phyloP scores from a whole-genome alignment of 306 rosid species.

The Fragaria iinumae region DNA sequence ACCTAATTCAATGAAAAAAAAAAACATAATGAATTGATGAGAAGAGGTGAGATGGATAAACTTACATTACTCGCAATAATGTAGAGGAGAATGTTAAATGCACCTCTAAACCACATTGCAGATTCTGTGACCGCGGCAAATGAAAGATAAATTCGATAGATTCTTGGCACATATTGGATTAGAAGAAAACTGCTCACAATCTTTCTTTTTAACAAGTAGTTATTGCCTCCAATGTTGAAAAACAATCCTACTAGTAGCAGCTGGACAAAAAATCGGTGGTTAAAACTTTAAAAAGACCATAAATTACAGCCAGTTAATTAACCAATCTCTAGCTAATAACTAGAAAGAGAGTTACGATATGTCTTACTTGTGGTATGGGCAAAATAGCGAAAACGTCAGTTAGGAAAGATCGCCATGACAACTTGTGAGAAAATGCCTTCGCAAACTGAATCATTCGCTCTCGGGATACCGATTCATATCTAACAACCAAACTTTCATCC shows the following conservation, averaged over 20 bases:
- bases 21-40: too few relatives aligned
- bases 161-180: conserved; percentile 15
- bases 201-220: not conserved
- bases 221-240: not conserved
- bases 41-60: too few relatives aligned
- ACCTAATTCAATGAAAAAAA: too few relatives aligned
- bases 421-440: not conserved
- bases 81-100: conserved; percentile 23
- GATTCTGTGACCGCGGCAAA: not conserved
- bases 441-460: not conserved
- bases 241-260: not conserved
- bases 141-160: conserved; percentile 19
- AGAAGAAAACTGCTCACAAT: conserved; percentile 11
- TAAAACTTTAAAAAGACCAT: not conserved
- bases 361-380: conserved; percentile 22
- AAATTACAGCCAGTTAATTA: not conserved
- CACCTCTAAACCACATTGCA: conserved; percentile 18
- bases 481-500: not conserved
- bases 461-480: not conserved
- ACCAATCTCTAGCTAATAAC: too few relatives aligned
- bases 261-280: not conserved
- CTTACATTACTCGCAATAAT: conserved; percentile 29
- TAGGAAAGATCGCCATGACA: not conserved
- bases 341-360: not conserved
- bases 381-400: conserved; percentile 12